These are phyloP conservation scores for Kickxella alabastrina DNA, from an alignment of 192 early-diverging fungal species.

Conservation along the genomic window DNA sequence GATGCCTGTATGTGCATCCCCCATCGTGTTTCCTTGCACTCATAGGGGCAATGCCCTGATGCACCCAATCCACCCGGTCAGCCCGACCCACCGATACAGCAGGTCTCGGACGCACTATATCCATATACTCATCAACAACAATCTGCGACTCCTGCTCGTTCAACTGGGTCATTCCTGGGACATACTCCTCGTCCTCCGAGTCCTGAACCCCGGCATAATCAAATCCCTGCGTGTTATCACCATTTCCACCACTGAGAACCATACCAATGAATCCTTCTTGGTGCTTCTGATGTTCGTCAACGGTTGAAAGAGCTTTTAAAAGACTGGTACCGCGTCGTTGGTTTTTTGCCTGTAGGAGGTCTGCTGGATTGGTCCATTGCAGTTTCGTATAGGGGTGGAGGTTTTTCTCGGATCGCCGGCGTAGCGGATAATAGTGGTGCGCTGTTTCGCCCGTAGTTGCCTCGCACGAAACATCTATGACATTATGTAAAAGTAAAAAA, in stretches of 20 bases:
- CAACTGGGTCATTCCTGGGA: constrained; percentile 26
- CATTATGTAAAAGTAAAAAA: no score
- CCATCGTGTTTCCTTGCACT: neutral
- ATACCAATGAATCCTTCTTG: no score
- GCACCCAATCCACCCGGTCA: no score
- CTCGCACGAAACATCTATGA: no score
- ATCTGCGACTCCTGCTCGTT: constrained; percentile 12
- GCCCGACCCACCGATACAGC: neutral
- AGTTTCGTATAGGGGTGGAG: constrained; percentile 46
- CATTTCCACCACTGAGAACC: no score
- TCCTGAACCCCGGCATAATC: constrained; percentile 17
- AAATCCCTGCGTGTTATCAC: no score
- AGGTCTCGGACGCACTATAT: neutral
- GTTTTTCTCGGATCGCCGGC: constrained; percentile 41
- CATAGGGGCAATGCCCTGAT: neutral
- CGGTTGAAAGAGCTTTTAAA: constrained; percentile 8
- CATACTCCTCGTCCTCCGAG: constrained; percentile 41
- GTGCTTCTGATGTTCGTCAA: no score
- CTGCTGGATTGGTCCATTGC: constrained; percentile 40
- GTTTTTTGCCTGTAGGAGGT: constrained; percentile 4
- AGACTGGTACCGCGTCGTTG: constrained; percentile 7
- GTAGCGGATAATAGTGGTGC: constrained; percentile 27
- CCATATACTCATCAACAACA: neutral
- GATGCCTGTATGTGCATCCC: constrained; percentile 25
- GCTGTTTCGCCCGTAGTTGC: neutral